Conservation (phyloP, 2,329 filamentous ascomycete genomes). For the Magnaporthiopsis rhizophila region DNA sequence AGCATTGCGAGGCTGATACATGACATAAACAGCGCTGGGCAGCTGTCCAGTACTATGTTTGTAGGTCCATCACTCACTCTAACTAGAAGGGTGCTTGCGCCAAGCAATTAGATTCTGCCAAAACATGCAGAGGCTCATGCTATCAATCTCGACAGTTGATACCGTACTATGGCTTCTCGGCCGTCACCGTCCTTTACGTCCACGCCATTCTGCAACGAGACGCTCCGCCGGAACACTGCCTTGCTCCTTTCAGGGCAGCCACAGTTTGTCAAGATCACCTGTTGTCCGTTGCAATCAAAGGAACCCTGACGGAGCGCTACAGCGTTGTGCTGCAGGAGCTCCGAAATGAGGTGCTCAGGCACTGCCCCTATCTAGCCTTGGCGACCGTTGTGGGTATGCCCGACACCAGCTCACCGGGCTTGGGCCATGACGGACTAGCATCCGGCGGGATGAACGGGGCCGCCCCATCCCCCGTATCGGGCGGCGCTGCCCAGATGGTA, state of each 20-base stretch:
- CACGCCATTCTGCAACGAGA: constrained; percentile 31
- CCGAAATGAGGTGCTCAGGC: constrained; percentile 31
- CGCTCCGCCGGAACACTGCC: constrained; percentile 19
- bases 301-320: constrained; percentile 36
- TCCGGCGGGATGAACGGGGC: no score
- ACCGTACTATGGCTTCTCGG: constrained; percentile 36
- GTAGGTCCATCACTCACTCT: background rate
- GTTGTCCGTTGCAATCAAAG: constrained; percentile 25
- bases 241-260: constrained; percentile 26
- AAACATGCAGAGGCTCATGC: background rate
- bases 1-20: constrained; percentile 29
- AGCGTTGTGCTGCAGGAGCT: constrained; percentile 45
- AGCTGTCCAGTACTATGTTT: constrained; percentile 5
- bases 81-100: background rate
- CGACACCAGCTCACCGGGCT: no score
- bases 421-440: background rate
- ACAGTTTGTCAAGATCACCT: constrained; percentile 32
- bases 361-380: constrained; percentile 6
- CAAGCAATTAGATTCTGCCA: background rate
- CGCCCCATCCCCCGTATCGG: background rate
- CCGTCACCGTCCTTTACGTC: constrained; percentile 35
- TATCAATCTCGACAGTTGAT: constrained; percentile 20
- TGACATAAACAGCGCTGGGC: constrained; percentile 18
- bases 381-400: background rate
- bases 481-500: background rate